A percentile compares a stretch with the other conserved stretches of the same genome.
Evolutionary conservation across 441 rosid genomes (phyloP).

Genomic region (Gossypium schwendimanii): DNA sequence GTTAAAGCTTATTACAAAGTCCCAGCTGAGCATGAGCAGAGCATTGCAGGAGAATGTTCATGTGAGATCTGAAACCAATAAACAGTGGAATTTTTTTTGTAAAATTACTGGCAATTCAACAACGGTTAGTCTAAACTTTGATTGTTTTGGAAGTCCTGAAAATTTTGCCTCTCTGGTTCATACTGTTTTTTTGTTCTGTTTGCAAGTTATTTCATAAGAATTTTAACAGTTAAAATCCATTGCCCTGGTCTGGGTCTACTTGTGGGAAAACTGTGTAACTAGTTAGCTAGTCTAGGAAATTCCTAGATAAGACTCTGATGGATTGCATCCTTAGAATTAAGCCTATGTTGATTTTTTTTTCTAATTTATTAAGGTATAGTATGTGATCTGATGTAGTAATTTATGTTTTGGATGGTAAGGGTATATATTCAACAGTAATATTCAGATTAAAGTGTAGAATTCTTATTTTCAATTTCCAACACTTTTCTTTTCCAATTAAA

Average conservation of each 20-base stretch:
- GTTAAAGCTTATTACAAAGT: neutral
- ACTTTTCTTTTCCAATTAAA: neutral
- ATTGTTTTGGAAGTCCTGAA: neutral
- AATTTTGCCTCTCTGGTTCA: neutral
- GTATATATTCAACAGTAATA: neutral
- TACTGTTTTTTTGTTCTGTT: neutral
- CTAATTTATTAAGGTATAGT: neutral
- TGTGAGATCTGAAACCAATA: conserved; percentile 1
- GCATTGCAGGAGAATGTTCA: neutral
- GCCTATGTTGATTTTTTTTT: neutral
- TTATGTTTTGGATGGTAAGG: neutral
- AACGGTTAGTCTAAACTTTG: neutral
- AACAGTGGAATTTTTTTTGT: neutral
- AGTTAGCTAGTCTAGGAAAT: neutral
- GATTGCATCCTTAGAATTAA: neutral
- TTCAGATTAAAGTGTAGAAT: neutral
- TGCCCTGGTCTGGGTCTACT: neutral
- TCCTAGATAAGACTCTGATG: neutral
- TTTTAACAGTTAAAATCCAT: neutral
- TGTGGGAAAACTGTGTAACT: neutral
- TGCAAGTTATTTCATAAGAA: neutral
- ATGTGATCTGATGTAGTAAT: neutral
- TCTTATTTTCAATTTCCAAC: neutral
- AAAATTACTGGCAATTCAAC: neutral
- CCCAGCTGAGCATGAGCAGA: neutral